Evolutionary conservation across 75 land plant genomes (phyloP), one percentile per base, ranked within the genome.

Genomic region (Picea glauca): DNA sequence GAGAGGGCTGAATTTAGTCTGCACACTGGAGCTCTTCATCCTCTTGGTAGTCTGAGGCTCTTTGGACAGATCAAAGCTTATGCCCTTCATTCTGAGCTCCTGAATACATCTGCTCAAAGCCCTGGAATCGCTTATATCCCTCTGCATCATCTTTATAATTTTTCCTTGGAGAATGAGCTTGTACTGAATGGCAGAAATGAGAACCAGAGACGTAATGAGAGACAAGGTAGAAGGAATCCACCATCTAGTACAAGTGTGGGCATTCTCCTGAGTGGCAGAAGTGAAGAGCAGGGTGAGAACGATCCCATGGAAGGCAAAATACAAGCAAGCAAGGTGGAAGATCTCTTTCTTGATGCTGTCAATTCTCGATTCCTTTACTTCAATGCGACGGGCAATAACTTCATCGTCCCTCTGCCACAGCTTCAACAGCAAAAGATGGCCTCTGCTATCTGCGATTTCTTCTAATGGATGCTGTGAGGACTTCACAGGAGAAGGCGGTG

Each of bases 1-100:
- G 6, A 89, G 43, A 12, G 86, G 87, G 74, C 74, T 75, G 88
- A 86, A 87, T 58, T 87, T 84, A 58, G 81, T 73, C 80, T 78
- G 32, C 85, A 89, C 93, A 54, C 93, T 91, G n/a, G 93, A 91
- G 73, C 93, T 89, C 87, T 89, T 89, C 90, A 32, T 88, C 90
- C 80, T 85, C 83, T 77, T 91, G 58, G 79, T 75, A 62, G 50
- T 15, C 75, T 32, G 77, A 9, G 91, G 86, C 78, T 85, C 91
- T 60, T 83, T 87, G 1, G 77, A 77, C 66, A 91, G 63, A 83
- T 89, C 89, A 74, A 87, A 91, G 81, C 87, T 87, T 17, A 82
- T 77, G 38, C 93, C 93, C 73, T 91, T 91, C 93, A 89, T 89
- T 86, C 91, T 86, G 85, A 91, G 60, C 62, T 91, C 93, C 79